A percentile compares a stretch with the other conserved stretches of the same genome.
Conservation (phyloP, 768 basidiomycete genomes). For the Suillus tomentosus region DNA sequence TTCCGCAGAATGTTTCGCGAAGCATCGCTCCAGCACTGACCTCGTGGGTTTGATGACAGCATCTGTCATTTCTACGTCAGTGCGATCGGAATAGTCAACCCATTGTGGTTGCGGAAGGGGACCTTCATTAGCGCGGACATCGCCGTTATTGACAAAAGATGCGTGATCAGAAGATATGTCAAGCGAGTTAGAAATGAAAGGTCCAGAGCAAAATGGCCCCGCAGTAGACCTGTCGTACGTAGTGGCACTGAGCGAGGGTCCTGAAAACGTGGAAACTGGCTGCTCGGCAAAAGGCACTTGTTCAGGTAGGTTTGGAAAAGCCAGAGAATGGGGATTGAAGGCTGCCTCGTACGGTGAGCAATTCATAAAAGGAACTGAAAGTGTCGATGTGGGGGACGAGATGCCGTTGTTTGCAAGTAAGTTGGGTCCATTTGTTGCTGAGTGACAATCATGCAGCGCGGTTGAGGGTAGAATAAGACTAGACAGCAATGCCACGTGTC, state of each 20-base stretch:
- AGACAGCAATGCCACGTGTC: no score
- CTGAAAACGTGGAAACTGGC: not conserved
- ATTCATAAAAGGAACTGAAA: not conserved
- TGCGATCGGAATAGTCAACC: not conserved
- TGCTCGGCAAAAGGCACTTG: not conserved
- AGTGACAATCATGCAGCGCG: not conserved
- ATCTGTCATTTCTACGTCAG: conserved; percentile 4
- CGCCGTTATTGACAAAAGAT: not conserved
- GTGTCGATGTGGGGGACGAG: not conserved
- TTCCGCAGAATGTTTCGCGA: not conserved
- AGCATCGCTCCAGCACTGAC: not conserved
- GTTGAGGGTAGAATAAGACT: not conserved
- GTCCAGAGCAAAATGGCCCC: not conserved
- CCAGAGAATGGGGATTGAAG: not conserved
- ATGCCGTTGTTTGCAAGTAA: not conserved
- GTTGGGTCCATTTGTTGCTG: not conserved
- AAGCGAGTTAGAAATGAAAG: not conserved
- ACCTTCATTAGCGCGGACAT: not conserved
- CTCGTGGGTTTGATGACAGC: no score
- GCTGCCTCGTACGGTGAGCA: not conserved
- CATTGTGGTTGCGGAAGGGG: not conserved
- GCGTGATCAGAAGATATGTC: not conserved
- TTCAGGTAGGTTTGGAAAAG: not conserved
- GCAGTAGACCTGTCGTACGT: not conserved
- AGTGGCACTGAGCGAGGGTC: not conserved